A percentile compares a stretch with the other conserved stretches of the same genome.
These are phyloP conservation scores for Phoenix dactylifera DNA, from an alignment of 176 grass and related monocot species.

Conservation along the genomic window DNA sequence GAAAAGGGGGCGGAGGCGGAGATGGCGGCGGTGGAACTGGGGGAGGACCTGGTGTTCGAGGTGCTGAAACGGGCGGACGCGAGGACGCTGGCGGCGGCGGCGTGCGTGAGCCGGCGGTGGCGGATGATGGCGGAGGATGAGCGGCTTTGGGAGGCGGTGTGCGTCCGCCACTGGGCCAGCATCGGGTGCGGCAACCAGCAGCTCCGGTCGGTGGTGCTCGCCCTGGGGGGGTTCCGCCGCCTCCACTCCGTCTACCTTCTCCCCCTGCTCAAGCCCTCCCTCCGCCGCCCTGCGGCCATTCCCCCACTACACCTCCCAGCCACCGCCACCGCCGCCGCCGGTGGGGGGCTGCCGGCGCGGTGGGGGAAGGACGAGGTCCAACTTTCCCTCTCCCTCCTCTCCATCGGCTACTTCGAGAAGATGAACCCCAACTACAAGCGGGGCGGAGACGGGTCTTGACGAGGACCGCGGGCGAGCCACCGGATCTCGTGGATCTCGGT, in stretches of 20 bases:
- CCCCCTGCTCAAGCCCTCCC: slow-evolving; percentile 18
- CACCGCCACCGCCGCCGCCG: background rate
- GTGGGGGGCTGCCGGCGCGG: slow-evolving; percentile 6
- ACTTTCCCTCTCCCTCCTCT: slow-evolving; percentile 49
- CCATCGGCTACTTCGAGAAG: slow-evolving; percentile 45
- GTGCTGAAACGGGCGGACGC: slow-evolving; percentile 62
- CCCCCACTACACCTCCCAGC: background rate
- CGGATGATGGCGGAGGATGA: slow-evolving; percentile 55
- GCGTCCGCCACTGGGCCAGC: slow-evolving; percentile 46
- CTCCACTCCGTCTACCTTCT: slow-evolving; percentile 46
- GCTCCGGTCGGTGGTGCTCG: slow-evolving; percentile 50
- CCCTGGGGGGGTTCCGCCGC: slow-evolving; percentile 57
- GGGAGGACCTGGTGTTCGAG: slow-evolving; percentile 63
- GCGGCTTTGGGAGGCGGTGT: slow-evolving; percentile 63
- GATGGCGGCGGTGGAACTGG: slow-evolving; percentile 32
- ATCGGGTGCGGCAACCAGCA: slow-evolving; percentile 28
- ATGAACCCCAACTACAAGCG: slow-evolving; percentile 30
- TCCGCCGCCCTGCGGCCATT: background rate
- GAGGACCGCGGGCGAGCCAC: too few species aligned
- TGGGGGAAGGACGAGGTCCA: slow-evolving; percentile 51
- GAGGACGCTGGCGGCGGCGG: slow-evolving; percentile 44
- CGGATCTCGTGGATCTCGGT: too few species aligned
- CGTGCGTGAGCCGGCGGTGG: slow-evolving; percentile 58
- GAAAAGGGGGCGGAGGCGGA: background rate
- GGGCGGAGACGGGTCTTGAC: slow-evolving; percentile 19